Evolutionary conservation across 352 stramenopile species (phyloP), one percentile per base, ranked within the genome.

Genomic region (Phytophthora litchii): DNA sequence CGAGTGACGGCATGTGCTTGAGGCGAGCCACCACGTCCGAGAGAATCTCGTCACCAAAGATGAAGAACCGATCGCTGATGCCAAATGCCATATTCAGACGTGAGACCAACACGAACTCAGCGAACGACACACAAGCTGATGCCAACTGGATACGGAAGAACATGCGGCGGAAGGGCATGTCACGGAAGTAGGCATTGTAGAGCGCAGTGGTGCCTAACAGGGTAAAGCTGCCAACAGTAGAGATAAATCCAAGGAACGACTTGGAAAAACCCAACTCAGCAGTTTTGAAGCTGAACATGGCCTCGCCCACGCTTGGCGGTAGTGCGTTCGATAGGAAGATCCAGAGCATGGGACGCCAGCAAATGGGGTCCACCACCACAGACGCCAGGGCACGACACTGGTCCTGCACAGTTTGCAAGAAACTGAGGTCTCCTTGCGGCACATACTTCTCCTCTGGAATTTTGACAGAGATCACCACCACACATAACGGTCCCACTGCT

Each of bases 1-100:
- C 94, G 21, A 99, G 82, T 44, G 89, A 98, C 8, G 96, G 96
- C 73, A 99, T 94, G 59, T 88, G 78, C 64, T 92, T 91, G 66
- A 94, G 79, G 0, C 81, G 76, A 45, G 77, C 80, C 21, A 93
- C 84, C 4, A 93, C 81, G 48, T 91, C 84, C 58, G 80, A 89
- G 9, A 91, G 72, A 49, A 93, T 88, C 60, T 90, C 82, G 65
- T 93, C 84, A 17, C 82, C 80, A 36, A 93, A 90, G 53, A 93
- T 90, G 63, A 93, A 93, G 50, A 84, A 89, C 20, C 61, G 74
- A 61, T 93, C 84, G 54, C 68, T 62, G 8, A 93, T 64, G 14
- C 81, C 81, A 4, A 91, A 64, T 6, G 62, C 31, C 0, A 88
- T n/a, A 58, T 93, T 93, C 54, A 76, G 63, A 4, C 84, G 76